Base-by-base conservation (phyloP, 805 yeast species). In the Metschnikowia similis region DNA sequence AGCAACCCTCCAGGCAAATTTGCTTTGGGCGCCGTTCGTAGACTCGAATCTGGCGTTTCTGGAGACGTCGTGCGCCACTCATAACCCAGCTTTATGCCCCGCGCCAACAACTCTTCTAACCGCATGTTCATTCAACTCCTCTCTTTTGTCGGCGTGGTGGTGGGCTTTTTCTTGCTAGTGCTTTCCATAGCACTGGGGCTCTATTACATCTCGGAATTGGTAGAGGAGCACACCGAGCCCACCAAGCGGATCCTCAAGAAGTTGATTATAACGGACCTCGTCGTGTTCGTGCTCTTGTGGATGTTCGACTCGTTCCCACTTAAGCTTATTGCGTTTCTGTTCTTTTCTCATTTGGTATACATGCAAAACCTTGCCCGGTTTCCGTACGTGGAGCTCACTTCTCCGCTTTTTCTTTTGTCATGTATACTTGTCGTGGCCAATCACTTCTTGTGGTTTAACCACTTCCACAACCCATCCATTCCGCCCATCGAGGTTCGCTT, bases 191-290 rank as follows among this genome's bases (percentile, higher is more conserved):
- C 98, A 0, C 87, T 96, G 2, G 98, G 96, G 0, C 72, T 94
- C 32, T 94, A 90, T 72, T 91, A 90, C 60, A 74, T 92, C 35
- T 87, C 96, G 8, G 99, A 94, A 64, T 70, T 90, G 31, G 96
- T 94, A 13, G 99, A 94, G 64, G 97, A 91, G 61, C 92, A 94
- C 65, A 80, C 96, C 0, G 94, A 87, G 55, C 82, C 90, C 44
- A 88, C 98, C 9, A 85, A 81, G 59, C 70, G 89, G 50, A 74
- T 89, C 48, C 72, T 94, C 35, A 75, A 74, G 41, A 75, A 83
- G 55, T 64, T 82, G 47, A 89, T 91, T 32, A 81, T 82, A 63
- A 70, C 71, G 2, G 80, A 89, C n/a, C 77, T 87, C 8, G 75
- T 53, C 0, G 56, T 78, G 0, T 79, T 82, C 46, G 64, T 81